Base-by-base conservation (phyloP, 352 stramenopile genomes). In the Phytophthora cactorum region DNA sequence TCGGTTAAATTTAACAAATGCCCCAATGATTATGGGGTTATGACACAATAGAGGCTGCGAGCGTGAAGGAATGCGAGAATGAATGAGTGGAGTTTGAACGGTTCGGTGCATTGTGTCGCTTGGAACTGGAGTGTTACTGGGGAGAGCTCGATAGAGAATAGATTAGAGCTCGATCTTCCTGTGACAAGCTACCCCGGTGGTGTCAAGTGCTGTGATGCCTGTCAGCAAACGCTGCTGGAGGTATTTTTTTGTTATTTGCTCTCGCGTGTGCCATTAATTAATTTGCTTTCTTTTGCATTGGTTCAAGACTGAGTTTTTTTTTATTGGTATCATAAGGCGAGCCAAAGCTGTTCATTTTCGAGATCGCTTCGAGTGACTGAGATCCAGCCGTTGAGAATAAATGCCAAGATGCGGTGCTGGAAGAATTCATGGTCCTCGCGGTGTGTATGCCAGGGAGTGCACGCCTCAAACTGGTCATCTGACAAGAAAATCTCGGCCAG, bases 391-490 rank as follows among this genome's bases (percentile, higher is more conserved):
- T 59, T 70, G 32, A 74, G 54, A 59, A 74, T 6, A 38, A 68
- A 70, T 29, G 67, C 61, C 25, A 74, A 55, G 25, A 74, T 62
- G 22, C 25, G 41, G n/a, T 53, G 54, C 27, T 63, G 41, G 44
- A 74, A 74, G 14, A 68, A 74, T 2, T 45, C 31, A 12, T 63
- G 43, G 22, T 74, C 53, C 7, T 59, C 45, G 17, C 46, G 50
- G 22, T 56, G 47, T 32, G 31, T 6, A 28, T 73, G 60, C 51
- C 59, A 70, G 15, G 61, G 57, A 17, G 66, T 70, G 22, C 82
- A 89, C 0, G 75, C 71, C 0, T 66, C 60, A 36, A 65, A 83
- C 22, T 91, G 80, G 11, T 79, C 65, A 4, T 67, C 27, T 0
- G 66, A 68, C 11, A 91, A 44, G 39, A 88, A 89, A 0, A 70